These are phyloP conservation scores for Aegilops umbellulata DNA, from an alignment of 176 grass and related monocot species.

Conservation along the genomic window DNA sequence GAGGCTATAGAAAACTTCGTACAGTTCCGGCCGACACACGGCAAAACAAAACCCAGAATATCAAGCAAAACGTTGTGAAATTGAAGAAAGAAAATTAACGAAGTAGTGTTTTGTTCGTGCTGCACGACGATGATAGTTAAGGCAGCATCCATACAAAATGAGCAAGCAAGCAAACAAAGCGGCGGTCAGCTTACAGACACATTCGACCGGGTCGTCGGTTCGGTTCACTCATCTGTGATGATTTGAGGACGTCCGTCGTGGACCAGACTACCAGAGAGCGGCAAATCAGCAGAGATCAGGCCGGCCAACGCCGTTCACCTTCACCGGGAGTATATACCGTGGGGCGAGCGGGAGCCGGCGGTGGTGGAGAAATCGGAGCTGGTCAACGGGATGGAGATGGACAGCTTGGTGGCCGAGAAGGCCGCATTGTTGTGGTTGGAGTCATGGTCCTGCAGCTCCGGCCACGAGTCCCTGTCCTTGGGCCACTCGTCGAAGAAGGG, in stretches of 20 bases:
- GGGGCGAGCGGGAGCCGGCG: slow-evolving; percentile 56
- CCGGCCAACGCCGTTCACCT: neutral
- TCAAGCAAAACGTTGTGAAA: slow-evolving; percentile 6
- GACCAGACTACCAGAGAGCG: neutral
- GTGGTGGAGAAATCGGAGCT: slow-evolving; percentile 73
- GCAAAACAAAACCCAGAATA: neutral
- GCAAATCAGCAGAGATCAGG: neutral
- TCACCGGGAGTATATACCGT: slow-evolving; percentile 46
- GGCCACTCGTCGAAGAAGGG: slow-evolving; percentile 98
- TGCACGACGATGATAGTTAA: neutral
- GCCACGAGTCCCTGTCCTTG: slow-evolving; percentile 57
- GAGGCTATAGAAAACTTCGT: neutral
- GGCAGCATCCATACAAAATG: slow-evolving; percentile 4
- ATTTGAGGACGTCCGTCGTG: neutral
- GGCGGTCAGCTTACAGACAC: neutral
- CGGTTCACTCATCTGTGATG: slow-evolving; percentile 43
- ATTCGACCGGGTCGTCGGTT: no score
- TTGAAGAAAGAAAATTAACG: slow-evolving; percentile 1
- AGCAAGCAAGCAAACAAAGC: neutral
- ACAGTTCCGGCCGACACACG: slow-evolving; percentile 2
- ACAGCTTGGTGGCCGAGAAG: slow-evolving; percentile 80
- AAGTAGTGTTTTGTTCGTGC: neutral
- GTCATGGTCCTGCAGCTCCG: slow-evolving; percentile 46
- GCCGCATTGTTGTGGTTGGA: slow-evolving; percentile 29
- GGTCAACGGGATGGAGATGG: slow-evolving; percentile 77